Evolutionary conservation across 305 asterid genomes (phyloP).

Genomic region (Solanum hybrid): DNA sequence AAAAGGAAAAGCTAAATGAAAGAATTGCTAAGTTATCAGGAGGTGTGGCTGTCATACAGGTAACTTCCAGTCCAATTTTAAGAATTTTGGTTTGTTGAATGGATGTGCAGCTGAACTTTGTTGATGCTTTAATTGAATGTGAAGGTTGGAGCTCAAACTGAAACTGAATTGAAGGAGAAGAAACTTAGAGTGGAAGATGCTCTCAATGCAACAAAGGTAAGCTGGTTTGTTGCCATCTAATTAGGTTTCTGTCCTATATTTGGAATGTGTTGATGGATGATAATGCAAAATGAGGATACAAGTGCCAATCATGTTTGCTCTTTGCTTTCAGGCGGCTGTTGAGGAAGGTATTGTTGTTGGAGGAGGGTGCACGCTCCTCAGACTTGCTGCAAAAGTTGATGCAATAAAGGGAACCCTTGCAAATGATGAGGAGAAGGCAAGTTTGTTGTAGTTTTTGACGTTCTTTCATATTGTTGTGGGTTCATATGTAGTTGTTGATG

Average conservation of each 20-base stretch:
- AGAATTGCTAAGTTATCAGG: constrained; percentile 44
- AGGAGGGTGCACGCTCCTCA: constrained; percentile 87
- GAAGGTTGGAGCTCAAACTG: constrained; percentile 54
- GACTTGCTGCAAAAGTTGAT: constrained; percentile 90
- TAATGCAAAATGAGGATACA: not conserved
- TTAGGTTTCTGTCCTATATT: not conserved
- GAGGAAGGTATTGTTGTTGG: constrained; percentile 99
- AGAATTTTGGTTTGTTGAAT: not conserved
- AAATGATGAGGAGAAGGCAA: constrained; percentile 86
- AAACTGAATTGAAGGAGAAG: constrained; percentile 47
- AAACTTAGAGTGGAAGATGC: constrained; percentile 52
- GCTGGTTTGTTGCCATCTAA: not conserved
- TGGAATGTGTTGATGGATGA: not conserved
- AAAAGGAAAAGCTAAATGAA: constrained; percentile 37
- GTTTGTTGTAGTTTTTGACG: not conserved
- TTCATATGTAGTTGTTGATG: not conserved
- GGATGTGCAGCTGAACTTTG: not conserved
- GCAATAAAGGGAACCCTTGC: constrained; percentile 72
- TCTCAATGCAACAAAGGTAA: constrained; percentile 45
- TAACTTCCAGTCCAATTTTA: not conserved
- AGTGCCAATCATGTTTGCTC: not conserved
- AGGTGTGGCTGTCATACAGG: constrained; percentile 50
- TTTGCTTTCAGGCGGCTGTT: constrained; percentile 71
- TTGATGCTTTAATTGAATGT: not conserved
- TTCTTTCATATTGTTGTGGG: not conserved